Base-by-base conservation (phyloP, 1,139 yeast species). In the Sugiyamaella xylanicola region DNA sequence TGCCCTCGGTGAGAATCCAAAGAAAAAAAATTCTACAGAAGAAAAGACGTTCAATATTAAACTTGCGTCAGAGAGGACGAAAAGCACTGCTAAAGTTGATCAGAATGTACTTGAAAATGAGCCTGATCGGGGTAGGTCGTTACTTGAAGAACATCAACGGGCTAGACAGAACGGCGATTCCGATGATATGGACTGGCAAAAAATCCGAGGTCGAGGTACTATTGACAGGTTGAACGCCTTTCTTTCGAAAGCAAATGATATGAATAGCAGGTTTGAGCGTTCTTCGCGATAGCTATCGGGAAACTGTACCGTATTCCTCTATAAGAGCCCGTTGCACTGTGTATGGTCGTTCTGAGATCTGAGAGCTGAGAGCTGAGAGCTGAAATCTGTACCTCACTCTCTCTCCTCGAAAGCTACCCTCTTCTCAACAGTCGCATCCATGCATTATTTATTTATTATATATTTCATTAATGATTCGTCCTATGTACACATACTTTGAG, bases 1-100 rank as follows among this genome's bases (percentile, higher is more conserved):
- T 20, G 63, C 63, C n/a, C 44, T 60, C 9, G 63, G 61, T 16
- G 47, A 39, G 43, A 48, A 48, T 36, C 52, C 41, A 25, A 15
- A 19, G 19, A 19, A n/a, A 7, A 45, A 44, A 2, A 37, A n/a
- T 2, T 25, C 51, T 11, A 11, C 32, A 16, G 4, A 17, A 15
- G 39, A 43, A 40, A 53, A 37, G 43, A 25, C 13, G n/a, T 32
- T 29, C 20, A 19, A 32, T 9, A 25, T 36, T n/a, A 20, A 15
- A 32, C 44, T 45, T 29, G 17, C 48, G 4, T 45, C 48, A 13
- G 48, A 45, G 2, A 45, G 17, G 22, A 35, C 20, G 13, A 21
- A 15, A 20, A 36, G 36, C 19, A 45, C 25, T 20, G 9, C 9
- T 3, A 46, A 8, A 19, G 9, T 11, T 3, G 41, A 8, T 2